These are phyloP conservation scores for Pleodorina starrii DNA, from an alignment of 139 green algal genomes.

Conservation along the genomic window DNA sequence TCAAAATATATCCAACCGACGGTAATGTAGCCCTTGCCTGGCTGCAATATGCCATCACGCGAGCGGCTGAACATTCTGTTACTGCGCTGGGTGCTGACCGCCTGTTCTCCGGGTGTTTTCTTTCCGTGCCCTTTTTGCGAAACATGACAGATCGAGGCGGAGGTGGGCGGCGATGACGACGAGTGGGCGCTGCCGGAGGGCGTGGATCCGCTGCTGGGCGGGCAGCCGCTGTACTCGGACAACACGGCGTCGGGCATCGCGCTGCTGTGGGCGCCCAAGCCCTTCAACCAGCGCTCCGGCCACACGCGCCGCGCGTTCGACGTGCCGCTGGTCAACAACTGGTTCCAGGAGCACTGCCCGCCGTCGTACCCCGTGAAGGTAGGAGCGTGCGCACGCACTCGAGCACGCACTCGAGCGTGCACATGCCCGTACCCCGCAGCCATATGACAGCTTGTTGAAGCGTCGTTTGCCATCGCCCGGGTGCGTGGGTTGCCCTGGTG, in stretches of 20 bases:
- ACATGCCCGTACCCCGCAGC: too few species aligned
- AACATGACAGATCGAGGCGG: slow-evolving; percentile 52
- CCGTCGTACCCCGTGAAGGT: slow-evolving; percentile 93
- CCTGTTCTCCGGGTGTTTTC: too few species aligned
- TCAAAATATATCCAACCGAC: too few species aligned
- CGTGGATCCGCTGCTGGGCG: slow-evolving; percentile 84
- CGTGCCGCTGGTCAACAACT: slow-evolving; percentile 95
- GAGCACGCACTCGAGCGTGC: too few species aligned
- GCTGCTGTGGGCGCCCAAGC: slow-evolving; percentile 94
- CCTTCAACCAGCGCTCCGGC: slow-evolving; percentile 95
- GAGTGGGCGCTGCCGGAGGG: slow-evolving; percentile 91
- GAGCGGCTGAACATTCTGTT: too few species aligned
- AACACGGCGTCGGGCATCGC: slow-evolving; percentile 93
- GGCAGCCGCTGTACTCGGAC: slow-evolving; percentile 85
- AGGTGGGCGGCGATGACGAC: slow-evolving; percentile 89
- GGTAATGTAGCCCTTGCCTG: too few species aligned
- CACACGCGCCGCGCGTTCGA: slow-evolving; percentile 91
- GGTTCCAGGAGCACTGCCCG: slow-evolving; percentile 96
- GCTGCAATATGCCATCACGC: too few species aligned
- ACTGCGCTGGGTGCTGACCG: too few species aligned
- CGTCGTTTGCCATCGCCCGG: too few species aligned
- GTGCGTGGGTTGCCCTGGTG: too few species aligned
- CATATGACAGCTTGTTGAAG: too few species aligned
- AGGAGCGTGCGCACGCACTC: too few species aligned
- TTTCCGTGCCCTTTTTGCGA: not conserved